Conservation (phyloP, 2,329 filamentous ascomycete genomes). For the Anthostomella pinea region DNA sequence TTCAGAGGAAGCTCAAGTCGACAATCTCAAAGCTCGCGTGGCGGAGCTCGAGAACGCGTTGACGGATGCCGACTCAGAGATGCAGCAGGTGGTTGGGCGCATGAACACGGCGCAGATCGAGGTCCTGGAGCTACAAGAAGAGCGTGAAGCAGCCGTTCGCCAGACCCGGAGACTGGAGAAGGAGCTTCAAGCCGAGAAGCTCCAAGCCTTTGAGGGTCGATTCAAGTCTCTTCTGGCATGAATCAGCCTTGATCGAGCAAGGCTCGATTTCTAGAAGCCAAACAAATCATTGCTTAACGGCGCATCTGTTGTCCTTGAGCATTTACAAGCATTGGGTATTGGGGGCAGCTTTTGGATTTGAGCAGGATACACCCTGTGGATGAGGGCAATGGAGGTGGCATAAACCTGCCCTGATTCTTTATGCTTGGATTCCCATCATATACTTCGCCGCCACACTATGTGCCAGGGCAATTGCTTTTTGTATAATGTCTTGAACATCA, state of each 20-base stretch:
- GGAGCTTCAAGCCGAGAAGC: constrained; percentile 62
- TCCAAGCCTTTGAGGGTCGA: constrained; percentile 47
- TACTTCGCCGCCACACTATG: no score
- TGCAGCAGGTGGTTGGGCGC: constrained; percentile 77
- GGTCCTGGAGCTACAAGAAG: constrained; percentile 73
- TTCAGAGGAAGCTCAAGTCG: constrained; percentile 70
- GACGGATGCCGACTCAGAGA: constrained; percentile 71
- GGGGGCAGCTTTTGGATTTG: constrained; percentile 12
- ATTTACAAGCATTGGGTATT: constrained; percentile 14
- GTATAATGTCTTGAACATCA: no score
- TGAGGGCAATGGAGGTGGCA: constrained; percentile 7
- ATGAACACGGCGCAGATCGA: constrained; percentile 85
- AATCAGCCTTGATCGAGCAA: not conserved
- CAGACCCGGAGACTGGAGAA: constrained; percentile 68
- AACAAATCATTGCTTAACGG: not conserved
- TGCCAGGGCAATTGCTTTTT: no score
- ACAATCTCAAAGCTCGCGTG: constrained; percentile 73
- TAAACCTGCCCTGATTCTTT: constrained; percentile 5
- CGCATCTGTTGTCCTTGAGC: constrained; percentile 12
- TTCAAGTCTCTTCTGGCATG: constrained; percentile 34
- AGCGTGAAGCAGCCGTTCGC: constrained; percentile 70
- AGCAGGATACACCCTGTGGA: constrained; percentile 9
- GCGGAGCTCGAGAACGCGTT: constrained; percentile 82
- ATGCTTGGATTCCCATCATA: no score
- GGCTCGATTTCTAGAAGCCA: not conserved